Base-by-base conservation (phyloP, 805 yeast genomes). In the Candida qinlingensis region DNA sequence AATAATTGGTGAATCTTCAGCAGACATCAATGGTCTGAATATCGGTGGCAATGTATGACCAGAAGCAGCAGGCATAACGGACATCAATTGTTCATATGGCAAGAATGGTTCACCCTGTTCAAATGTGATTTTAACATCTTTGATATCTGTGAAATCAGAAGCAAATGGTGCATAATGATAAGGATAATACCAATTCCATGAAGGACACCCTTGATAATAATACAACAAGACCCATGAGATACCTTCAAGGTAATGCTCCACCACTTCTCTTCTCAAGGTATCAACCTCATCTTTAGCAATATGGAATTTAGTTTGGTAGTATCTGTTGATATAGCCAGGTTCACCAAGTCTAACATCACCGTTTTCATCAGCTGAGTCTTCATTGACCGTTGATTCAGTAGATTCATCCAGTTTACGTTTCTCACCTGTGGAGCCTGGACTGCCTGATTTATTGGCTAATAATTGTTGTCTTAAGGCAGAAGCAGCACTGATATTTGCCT, bases 81-180 rank as follows among this genome's bases (percentile, higher is more conserved):
- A 83, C 96, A 90, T 90, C 58, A 91, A 74, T 67, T 91, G 98
- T 63, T 91, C 98, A 67, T 75, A 91, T 1, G 98, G 98, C 54
- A 81, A 68, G 68, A 91, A 90, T 10, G 98, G 97, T 48, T 74
- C 72, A 7, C 96, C 96, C 39, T 64, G 60, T 8, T 74, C 73
- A 60, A 91, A 88, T 31, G 70, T 67, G 19, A 89, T 73, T 1
- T 81, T 71, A 12, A 82, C 62, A 7, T 73, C 77, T 26, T 66
- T 59, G 26, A 78, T 56, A 27, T 81, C 78, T 2, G 66, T 72
- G 59, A 94, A 87, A 65, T 94, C 99, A 6, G 84, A 77, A 0
- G 97, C 98, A 74, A 94, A 91, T 26, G 99, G 99, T 0, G 99
- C 98, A 69, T 94, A 95, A 63, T 94, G 98, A 64, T 84, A 92